These are phyloP conservation scores for Phytophthora constricta DNA, from an alignment of 352 stramenopile genomes.

Conservation along the genomic window DNA sequence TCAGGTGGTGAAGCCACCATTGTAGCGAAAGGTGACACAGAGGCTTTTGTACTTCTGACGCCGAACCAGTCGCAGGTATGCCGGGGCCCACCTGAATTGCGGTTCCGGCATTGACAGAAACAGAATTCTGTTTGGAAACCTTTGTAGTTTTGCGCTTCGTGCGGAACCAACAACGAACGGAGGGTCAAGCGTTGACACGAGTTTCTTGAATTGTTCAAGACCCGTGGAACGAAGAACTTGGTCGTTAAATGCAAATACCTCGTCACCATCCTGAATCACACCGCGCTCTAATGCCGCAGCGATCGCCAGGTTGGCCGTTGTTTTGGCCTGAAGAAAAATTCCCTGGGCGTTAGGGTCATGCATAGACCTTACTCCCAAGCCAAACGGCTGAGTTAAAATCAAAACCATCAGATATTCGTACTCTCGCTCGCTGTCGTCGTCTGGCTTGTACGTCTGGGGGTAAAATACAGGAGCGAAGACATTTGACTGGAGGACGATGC, in stretches of 20 bases:
- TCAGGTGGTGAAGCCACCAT: not conserved
- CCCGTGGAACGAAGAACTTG: slow-evolving; percentile 41
- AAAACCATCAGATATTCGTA: slow-evolving; percentile 75
- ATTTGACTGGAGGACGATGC: slow-evolving; percentile 31
- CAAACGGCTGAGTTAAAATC: slow-evolving; percentile 58
- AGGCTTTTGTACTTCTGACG: too few species aligned
- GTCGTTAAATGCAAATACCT: slow-evolving; percentile 73
- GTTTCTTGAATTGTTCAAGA: slow-evolving; percentile 35
- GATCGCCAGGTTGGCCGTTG: slow-evolving; percentile 48
- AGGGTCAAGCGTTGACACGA: slow-evolving; percentile 42
- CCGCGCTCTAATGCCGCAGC: slow-evolving; percentile 52
- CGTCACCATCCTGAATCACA: slow-evolving; percentile 66
- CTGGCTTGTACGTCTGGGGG: slow-evolving; percentile 24
- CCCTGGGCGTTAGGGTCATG: slow-evolving; percentile 1
- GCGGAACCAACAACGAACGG: slow-evolving; percentile 67
- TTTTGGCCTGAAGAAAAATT: slow-evolving; percentile 38
- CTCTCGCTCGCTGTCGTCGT: slow-evolving; percentile 28
- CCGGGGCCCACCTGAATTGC: not conserved
- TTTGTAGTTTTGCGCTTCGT: slow-evolving; percentile 42
- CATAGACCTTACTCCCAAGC: slow-evolving; percentile 48
- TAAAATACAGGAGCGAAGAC: slow-evolving; percentile 47
- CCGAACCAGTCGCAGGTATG: slow-evolving; percentile 1
- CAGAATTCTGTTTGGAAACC: not conserved
- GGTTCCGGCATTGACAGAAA: not conserved
- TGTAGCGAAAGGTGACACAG: not conserved